These are phyloP conservation scores for Acanthamoeba rhysodes DNA, from an alignment of 208 protist genomes.

Conservation along the genomic window DNA sequence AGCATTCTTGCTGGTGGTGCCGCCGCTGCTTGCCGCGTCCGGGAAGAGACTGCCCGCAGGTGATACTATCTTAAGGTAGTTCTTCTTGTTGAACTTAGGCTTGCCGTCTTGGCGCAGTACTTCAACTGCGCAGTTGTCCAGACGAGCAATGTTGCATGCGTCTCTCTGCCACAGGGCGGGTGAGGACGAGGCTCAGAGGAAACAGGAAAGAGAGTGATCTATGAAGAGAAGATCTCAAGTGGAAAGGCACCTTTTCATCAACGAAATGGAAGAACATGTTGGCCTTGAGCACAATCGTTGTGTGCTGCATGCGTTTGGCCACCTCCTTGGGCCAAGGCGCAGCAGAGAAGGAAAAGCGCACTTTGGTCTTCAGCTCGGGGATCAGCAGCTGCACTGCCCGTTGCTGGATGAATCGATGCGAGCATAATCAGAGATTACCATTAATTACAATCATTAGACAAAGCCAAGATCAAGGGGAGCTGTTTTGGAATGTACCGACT, in stretches of 20 bases:
- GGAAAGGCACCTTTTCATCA: not conserved
- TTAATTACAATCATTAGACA: not conserved
- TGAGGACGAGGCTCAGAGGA: not conserved
- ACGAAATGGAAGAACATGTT: conserved; percentile 64
- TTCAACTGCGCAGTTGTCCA: not conserved
- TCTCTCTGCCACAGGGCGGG: not conserved
- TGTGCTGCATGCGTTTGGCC: conserved; percentile 11
- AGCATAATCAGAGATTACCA: not conserved
- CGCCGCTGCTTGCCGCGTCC: not conserved
- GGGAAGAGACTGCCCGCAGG: conserved; percentile 7
- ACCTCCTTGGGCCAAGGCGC: conserved; percentile 29
- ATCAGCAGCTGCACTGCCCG: not conserved
- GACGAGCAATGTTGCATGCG: conserved; percentile 40
- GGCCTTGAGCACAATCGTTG: conserved; percentile 28
- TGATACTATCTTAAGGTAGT: conserved; percentile 1
- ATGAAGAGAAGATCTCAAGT: not conserved
- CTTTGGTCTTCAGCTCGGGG: conserved; percentile 44
- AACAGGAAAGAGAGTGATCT: too few species aligned
- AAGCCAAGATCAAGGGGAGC: not conserved
- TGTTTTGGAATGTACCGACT: not conserved
- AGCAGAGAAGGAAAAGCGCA: not conserved
- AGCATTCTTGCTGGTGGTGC: not conserved
- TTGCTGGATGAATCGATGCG: not conserved
- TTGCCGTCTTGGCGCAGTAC: not conserved
- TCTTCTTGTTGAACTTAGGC: conserved; percentile 53